Percentiles rank a stretch among this genome's conserved stretches.
phyloP scores from a whole-genome alignment of 1,284 basidiomycete genomes.

The Malassezia slooffiae region DNA sequence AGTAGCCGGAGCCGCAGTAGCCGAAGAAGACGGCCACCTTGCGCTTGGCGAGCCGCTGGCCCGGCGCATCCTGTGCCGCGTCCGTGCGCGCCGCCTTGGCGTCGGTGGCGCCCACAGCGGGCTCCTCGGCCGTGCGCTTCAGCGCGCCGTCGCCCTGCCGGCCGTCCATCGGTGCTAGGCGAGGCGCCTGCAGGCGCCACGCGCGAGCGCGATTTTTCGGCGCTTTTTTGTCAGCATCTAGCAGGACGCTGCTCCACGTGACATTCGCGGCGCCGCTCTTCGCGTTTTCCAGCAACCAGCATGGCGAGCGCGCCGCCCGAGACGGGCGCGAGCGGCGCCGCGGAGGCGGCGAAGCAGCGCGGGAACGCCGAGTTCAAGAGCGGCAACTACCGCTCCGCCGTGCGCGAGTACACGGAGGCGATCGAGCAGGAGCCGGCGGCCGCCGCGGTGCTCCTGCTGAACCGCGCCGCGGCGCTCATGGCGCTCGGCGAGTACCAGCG shows the following conservation, averaged over 20 bases:
- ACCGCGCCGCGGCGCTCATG: slow-evolving; percentile 77
- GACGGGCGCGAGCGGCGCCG: slow-evolving; percentile 13
- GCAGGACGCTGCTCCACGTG: too few species aligned
- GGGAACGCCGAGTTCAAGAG: slow-evolving; percentile 40
- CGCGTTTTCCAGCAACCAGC: too few species aligned
- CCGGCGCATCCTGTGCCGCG: too few species aligned
- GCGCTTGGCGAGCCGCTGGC: slow-evolving; percentile 50
- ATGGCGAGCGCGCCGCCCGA: slow-evolving; percentile 1
- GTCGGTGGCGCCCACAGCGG: too few species aligned
- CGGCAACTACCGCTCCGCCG: slow-evolving; percentile 37
- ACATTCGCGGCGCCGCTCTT: too few species aligned
- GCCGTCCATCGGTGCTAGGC: too few species aligned
- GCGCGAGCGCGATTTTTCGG: too few species aligned
- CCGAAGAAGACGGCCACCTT: slow-evolving; percentile 53
- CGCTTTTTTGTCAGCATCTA: too few species aligned
- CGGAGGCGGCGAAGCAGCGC: slow-evolving; percentile 38
- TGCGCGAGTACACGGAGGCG: slow-evolving; percentile 33
- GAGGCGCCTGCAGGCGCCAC: too few species aligned
- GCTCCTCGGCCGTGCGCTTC: too few species aligned
- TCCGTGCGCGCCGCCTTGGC: too few species aligned
- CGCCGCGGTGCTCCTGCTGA: slow-evolving; percentile 67
- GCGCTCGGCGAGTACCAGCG: slow-evolving; percentile 61
- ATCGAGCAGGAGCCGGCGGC: slow-evolving; percentile 57
- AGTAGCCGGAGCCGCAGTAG: slow-evolving; percentile 58
- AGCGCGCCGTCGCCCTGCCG: too few species aligned